These are phyloP conservation scores for Cutaneotrichosporon cyanovorans DNA, from an alignment of 1,284 basidiomycete species.

Conservation along the genomic window DNA sequence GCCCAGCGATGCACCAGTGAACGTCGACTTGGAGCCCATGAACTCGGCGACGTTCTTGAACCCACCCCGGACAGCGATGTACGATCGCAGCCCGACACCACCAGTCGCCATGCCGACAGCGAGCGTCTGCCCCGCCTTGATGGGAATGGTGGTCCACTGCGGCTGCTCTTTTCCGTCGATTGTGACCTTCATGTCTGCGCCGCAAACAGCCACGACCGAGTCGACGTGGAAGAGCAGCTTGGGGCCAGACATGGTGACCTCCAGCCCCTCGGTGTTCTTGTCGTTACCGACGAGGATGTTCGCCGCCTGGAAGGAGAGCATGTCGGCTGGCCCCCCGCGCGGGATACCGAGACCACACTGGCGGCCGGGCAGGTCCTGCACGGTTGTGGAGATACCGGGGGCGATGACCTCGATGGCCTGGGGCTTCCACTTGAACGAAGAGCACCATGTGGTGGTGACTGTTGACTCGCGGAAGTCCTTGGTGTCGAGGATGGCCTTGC, in stretches of 20 bases:
- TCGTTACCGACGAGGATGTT: slow-evolving; percentile 59
- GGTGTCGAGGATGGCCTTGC: slow-evolving; percentile 48
- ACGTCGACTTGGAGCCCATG: slow-evolving; percentile 50
- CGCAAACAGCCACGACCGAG: slow-evolving; percentile 55
- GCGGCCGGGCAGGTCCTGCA: slow-evolving; percentile 61
- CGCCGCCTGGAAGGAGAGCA: slow-evolving; percentile 54
- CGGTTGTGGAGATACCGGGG: slow-evolving; percentile 55
- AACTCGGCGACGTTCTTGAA: slow-evolving; percentile 55
- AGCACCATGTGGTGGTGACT: slow-evolving; percentile 53
- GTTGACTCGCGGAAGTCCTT: slow-evolving; percentile 49
- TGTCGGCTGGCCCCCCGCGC: slow-evolving; percentile 61
- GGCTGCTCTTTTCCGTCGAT: slow-evolving; percentile 47
- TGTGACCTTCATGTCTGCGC: slow-evolving; percentile 49
- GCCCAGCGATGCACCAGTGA: slow-evolving; percentile 28
- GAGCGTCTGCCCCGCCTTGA: slow-evolving; percentile 51
- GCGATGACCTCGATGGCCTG: slow-evolving; percentile 54
- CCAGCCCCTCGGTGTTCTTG: slow-evolving; percentile 54
- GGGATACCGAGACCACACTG: slow-evolving; percentile 57
- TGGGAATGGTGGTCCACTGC: slow-evolving; percentile 52
- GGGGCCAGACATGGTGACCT: slow-evolving; percentile 47
- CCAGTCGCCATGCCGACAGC: slow-evolving; percentile 39
- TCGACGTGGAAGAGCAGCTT: slow-evolving; percentile 51
- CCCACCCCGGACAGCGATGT: slow-evolving; percentile 56
- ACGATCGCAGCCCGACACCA: slow-evolving; percentile 53
- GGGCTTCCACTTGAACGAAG: slow-evolving; percentile 35